Evolutionary conservation across 257 asterid species (phyloP).

Genomic region (Primulina eburnea): DNA sequence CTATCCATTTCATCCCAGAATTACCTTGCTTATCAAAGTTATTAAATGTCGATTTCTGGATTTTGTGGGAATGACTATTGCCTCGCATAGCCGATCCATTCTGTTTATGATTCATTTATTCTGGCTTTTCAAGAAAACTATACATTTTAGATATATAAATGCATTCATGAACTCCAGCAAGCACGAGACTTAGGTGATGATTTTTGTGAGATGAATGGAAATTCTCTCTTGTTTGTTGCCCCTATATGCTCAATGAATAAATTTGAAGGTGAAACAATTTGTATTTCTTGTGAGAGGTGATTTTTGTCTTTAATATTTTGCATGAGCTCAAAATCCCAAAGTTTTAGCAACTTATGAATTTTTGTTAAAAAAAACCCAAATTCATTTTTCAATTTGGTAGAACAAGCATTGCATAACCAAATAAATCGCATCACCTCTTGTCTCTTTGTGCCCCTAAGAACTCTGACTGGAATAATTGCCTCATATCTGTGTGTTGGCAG

Average conservation of each 20-base stretch:
- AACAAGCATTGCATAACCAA: neutral
- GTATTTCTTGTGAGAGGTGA: neutral
- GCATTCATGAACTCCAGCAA: neutral
- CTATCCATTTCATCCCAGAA: too few species aligned
- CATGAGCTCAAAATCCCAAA: neutral
- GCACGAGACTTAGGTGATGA: too few species aligned
- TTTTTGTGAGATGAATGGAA: neutral
- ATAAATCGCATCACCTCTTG: neutral
- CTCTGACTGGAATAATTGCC: neutral
- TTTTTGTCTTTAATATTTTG: neutral
- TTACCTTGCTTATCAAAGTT: too few species aligned
- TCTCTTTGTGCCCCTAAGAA: neutral
- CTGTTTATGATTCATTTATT: neutral
- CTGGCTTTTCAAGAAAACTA: neutral
- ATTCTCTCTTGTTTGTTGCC: neutral
- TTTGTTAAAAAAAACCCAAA: neutral
- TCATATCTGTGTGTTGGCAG: conserved; percentile 40
- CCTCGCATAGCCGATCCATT: neutral
- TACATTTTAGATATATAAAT: neutral
- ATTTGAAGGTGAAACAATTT: neutral
- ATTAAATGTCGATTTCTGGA: too few species aligned
- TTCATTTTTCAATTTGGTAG: neutral
- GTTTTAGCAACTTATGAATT: neutral
- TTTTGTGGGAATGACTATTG: too few species aligned
- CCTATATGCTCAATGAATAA: neutral